Evolutionary conservation across 78 protist genomes (phyloP), one percentile per base, ranked within the genome.

Genomic region (Emiliania huxleyi): DNA sequence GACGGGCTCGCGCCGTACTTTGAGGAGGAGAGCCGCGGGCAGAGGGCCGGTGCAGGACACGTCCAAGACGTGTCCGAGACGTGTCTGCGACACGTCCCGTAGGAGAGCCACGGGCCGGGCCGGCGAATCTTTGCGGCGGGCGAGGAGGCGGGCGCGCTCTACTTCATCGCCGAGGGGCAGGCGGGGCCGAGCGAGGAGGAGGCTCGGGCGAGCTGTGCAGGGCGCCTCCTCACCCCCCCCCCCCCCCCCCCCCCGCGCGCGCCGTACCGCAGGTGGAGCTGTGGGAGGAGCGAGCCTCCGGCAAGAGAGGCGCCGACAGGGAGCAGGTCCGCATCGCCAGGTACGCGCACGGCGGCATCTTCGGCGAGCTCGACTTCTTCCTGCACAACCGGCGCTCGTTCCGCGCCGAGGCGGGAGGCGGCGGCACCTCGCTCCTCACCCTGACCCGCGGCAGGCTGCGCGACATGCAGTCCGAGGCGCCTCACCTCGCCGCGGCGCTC

Each of bases 311-410:
- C n/a, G n/a, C n/a, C n/a, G n/a, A n/a, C n/a, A n/a, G n/a, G n/a
- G n/a, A n/a, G n/a, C n/a, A n/a, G n/a, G n/a, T n/a, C n/a, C n/a
- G 55, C 55, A 48, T n/a, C n/a, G n/a, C n/a, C n/a, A n/a, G 35
- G 29, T 40, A 77, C 33, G 85, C 23, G 15, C 37, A 40, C 46
- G 85, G 85, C 18, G 85, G 85, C 48, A 77, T 77, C 46, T 77
- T 77, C 29, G 85, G 85, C 29, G 85, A 77, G 48, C 85, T 77
- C 46, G 85, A 77, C 85, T 77, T 77, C 85, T 77, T 77, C 46
- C 48, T 77, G 23, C 44, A 25, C 44, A 37, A 37, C 33, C 25
- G 2, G 11, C 85, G 85, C 44, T 77, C 85, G 2, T 77, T 77
- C 46, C 19, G 0, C 21, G 85, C 85, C 0, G 85, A 22, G 37